phyloP scores from a whole-genome alignment of 495 filamentous ascomycete genomes.

The Annulohypoxylon maeteangense region DNA sequence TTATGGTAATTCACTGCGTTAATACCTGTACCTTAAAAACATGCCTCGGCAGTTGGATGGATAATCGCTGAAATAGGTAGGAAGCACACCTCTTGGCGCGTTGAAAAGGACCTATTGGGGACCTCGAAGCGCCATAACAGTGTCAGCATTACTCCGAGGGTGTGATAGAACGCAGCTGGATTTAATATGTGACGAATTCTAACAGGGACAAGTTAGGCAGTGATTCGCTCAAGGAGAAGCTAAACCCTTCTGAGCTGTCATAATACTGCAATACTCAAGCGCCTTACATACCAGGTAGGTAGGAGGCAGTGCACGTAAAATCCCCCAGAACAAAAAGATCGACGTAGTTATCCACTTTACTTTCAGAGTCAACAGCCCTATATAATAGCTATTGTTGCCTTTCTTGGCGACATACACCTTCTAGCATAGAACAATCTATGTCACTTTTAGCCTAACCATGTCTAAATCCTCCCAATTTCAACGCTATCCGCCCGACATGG shows the following conservation, averaged over 20 bases:
- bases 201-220: constrained; percentile 5
- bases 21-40: background rate
- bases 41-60: constrained; percentile 2
- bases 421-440: background rate
- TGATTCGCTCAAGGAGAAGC: constrained; percentile 7
- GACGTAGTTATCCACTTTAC: constrained; percentile 1
- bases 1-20: background rate
- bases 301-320: constrained; percentile 7
- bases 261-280: background rate
- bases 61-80: background rate
- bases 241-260: background rate
- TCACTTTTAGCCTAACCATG: background rate
- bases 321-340: constrained; percentile 6
- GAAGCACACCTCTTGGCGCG: background rate
- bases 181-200: background rate
- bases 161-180: background rate
- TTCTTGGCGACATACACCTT: background rate
- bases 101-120: background rate
- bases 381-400: constrained; percentile 9
- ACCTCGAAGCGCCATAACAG: background rate
- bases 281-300: no score
- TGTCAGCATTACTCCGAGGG: constrained; percentile 5
- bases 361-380: constrained; percentile 1
- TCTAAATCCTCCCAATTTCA: constrained; percentile 1
- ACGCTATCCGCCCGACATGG: constrained; percentile 6